A percentile compares a stretch with the other conserved stretches of the same genome.
phyloP scores from a whole-genome alignment of 2,329 filamentous ascomycete species.

The Colletotrichum gloeosporioides region DNA sequence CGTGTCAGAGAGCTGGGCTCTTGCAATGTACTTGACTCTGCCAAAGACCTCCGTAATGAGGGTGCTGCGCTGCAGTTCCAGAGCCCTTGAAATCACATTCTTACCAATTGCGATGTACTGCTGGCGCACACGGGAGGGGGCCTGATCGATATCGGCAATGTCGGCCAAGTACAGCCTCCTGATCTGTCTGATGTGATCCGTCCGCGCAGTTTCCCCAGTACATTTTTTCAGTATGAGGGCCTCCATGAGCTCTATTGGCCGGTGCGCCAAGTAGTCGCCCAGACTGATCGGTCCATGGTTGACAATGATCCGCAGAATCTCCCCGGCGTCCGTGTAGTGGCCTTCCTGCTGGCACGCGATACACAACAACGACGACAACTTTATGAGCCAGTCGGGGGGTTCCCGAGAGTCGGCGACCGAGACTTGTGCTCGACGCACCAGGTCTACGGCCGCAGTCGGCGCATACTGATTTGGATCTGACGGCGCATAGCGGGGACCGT shows the following conservation, averaged over 20 bases:
- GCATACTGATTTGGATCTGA: background rate
- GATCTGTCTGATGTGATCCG: background rate
- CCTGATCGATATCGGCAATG: background rate
- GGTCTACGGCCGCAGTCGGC: background rate
- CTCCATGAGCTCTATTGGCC: slow-evolving; percentile 3
- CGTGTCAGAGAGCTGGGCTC: background rate
- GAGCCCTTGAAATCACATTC: background rate
- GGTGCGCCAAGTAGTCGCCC: background rate
- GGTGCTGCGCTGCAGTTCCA: background rate
- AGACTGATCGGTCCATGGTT: background rate
- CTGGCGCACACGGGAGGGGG: background rate
- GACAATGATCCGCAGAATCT: slow-evolving; percentile 8
- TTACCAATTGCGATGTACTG: slow-evolving; percentile 2
- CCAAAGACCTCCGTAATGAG: background rate
- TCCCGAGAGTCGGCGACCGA: background rate
- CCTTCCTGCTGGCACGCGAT: slow-evolving; percentile 8
- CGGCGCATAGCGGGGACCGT: background rate
- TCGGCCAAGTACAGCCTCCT: background rate
- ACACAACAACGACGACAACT: slow-evolving; percentile 13
- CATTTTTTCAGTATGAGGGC: background rate
- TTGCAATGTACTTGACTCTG: background rate
- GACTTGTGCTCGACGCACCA: slow-evolving; percentile 6
- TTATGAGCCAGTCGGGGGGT: slow-evolving; percentile 13
- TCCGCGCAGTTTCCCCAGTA: background rate
- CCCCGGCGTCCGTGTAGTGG: background rate